These are phyloP conservation scores for Staphylotrichum longicolle DNA, from an alignment of 495 filamentous ascomycete species.

Conservation along the genomic window DNA sequence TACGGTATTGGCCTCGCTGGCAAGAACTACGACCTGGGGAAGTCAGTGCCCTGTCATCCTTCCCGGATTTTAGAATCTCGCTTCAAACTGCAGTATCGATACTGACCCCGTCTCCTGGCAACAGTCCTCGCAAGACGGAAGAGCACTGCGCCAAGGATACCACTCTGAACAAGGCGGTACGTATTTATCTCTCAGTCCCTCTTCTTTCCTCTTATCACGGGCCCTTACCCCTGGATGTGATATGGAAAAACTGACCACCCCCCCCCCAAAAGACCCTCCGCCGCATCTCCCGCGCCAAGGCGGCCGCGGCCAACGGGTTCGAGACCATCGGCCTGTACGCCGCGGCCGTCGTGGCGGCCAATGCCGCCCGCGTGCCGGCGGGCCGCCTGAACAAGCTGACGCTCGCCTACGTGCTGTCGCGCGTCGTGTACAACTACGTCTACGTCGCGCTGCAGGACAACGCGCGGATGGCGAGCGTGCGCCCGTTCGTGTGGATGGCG, in stretches of 20 bases:
- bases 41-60: constrained; percentile 17
- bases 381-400: constrained; percentile 42
- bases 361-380: constrained; percentile 37
- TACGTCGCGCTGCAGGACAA: constrained; percentile 47
- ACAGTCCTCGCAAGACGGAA: constrained; percentile 31
- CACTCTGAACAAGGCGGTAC: constrained; percentile 43
- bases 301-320: constrained; percentile 48
- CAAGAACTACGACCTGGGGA: constrained; percentile 40
- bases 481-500: constrained; percentile 41
- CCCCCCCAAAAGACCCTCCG: constrained; percentile 22
- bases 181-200: constrained; percentile 15
- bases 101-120: not conserved
- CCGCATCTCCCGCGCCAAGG: constrained; percentile 48
- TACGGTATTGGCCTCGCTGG: constrained; percentile 41
- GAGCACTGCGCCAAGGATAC: constrained; percentile 38
- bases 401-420: constrained; percentile 41
- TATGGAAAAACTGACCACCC: not conserved
- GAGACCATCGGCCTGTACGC: constrained; percentile 53
- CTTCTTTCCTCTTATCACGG: constrained; percentile 12
- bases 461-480: constrained; percentile 31
- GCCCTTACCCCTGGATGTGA: not conserved
- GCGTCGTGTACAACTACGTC: constrained; percentile 45
- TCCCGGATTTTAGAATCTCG: too few species aligned
- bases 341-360: constrained; percentile 51
- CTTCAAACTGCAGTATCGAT: too few species aligned